Conservation (phyloP, 768 basidiomycete genomes). For the Kwoniella heveanensis region DNA sequence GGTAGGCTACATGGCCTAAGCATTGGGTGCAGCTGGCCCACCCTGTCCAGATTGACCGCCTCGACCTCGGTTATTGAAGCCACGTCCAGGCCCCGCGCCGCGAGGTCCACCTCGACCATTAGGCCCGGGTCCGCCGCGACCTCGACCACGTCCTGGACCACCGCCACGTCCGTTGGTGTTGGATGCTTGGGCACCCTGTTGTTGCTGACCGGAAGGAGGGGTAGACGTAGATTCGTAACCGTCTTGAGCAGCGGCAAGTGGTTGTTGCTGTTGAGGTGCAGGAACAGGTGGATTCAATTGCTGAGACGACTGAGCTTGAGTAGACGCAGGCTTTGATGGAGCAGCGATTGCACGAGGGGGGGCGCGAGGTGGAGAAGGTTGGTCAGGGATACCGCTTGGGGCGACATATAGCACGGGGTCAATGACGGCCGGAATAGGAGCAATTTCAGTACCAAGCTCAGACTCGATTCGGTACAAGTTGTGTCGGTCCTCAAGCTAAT, state of each 20-base stretch:
- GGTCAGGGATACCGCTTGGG: slow-evolving; percentile 60
- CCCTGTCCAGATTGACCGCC: slow-evolving; percentile 9
- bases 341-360: slow-evolving; percentile 12
- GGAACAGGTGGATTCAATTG: slow-evolving; percentile 21
- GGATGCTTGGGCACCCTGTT: slow-evolving; percentile 17
- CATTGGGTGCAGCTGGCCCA: slow-evolving; percentile 19
- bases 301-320: slow-evolving; percentile 12
- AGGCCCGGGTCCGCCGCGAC: slow-evolving; percentile 31
- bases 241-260: slow-evolving; percentile 21
- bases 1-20: background rate
- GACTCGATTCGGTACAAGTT: slow-evolving; percentile 98
- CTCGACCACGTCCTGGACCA: slow-evolving; percentile 26
- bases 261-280: slow-evolving; percentile 28
- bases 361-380: slow-evolving; percentile 30
- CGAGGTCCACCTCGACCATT: slow-evolving; percentile 21
- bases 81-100: slow-evolving; percentile 29
- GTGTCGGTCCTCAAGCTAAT: slow-evolving; percentile 85
- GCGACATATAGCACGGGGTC: slow-evolving; percentile 93
- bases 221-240: slow-evolving; percentile 8
- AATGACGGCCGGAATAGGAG: slow-evolving; percentile 87
- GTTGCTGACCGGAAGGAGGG: slow-evolving; percentile 8
- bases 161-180: slow-evolving; percentile 31
- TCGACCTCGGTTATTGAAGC: slow-evolving; percentile 10
- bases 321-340: slow-evolving; percentile 14
- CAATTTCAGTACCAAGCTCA: slow-evolving; percentile 96